Base-by-base conservation (phyloP, 2,329 filamentous ascomycete genomes). In the Pyrenophora teres region DNA sequence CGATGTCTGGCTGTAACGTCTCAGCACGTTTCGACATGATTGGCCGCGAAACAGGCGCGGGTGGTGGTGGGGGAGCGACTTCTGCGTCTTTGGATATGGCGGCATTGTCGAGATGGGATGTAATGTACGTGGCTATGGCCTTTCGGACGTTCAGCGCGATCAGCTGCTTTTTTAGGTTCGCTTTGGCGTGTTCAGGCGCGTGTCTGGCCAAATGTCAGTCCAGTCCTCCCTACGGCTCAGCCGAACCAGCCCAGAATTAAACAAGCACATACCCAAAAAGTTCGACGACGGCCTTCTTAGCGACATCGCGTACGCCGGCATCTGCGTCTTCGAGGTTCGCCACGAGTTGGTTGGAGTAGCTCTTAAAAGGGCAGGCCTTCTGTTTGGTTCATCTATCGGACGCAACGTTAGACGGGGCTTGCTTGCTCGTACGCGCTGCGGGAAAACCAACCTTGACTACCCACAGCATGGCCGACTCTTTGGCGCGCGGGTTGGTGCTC, bases 241-340 rank as follows among this genome's bases (percentile, higher is more conserved):
- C 19, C 32, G n/a, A 19, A 25, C 40, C 21, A 16, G 53, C 13
- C 13, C 35, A 21, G 35, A 46, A n/a, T 10, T 12, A 30, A 6
- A 25, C 7, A 7, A 35, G 37, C 32, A 40, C 65, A 46, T 76
- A 91, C 88, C 81, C 84, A 76, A 97, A 97, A 27, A 97, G 82
- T 58, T 94, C 89, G 53, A 97, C 89, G 41, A 97, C 87, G 1
- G 90, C 88, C 48, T 80, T 79, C 76, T 94, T 96, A 56, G 92
- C 91, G 32, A 84, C 83, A 66, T 96, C 92, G 71, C 93, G 86
- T 59, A 97, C 92, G 74, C 86, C 87, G 42, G 89, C 88, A 71
- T 96, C 93, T 8, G 92, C 89, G 72, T 97, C 92, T 75, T 97
- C 93, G 36, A 97, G 82, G 60, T 94, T 83, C 47, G 90, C 87